Percentiles rank a stretch among this genome's conserved stretches.
Evolutionary conservation across 306 rosid genomes (phyloP).

Genomic region (Cotoneaster glaucophyllus): DNA sequence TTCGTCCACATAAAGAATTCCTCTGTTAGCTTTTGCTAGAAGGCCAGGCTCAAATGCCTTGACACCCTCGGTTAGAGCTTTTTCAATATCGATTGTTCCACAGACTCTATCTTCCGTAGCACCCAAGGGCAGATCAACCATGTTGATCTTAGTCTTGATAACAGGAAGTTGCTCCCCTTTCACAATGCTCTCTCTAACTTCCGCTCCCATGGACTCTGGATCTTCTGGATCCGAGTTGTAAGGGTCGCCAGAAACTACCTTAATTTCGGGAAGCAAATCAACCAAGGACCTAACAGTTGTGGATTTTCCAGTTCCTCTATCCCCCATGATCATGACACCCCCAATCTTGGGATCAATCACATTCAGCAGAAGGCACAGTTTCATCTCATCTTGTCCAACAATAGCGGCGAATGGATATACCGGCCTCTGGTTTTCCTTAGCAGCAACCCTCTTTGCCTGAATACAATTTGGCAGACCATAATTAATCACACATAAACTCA

Average conservation of each 20-base stretch:
- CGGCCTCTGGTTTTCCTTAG: conserved; percentile 69
- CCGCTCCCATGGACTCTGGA: conserved; percentile 85
- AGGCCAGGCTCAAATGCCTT: conserved; percentile 96
- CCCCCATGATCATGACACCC: conserved; percentile 99
- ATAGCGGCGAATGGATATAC: conserved; percentile 92
- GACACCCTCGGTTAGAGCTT: conserved; percentile 90
- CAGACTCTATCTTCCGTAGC: conserved; percentile 97
- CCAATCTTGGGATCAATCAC: conserved; percentile 95
- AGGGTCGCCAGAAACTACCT: conserved; percentile 80
- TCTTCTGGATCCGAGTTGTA: conserved; percentile 92
- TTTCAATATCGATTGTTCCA: conserved; percentile 94
- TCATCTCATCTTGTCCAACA: conserved; percentile 99
- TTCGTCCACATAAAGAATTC: conserved; percentile 90
- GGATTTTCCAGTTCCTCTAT: conserved; percentile 91
- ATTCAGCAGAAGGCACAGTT: conserved; percentile 80
- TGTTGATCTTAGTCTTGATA: conserved; percentile 65
- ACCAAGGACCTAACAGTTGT: conserved; percentile 80
- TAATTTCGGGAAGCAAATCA: conserved; percentile 89
- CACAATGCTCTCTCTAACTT: conserved; percentile 58
- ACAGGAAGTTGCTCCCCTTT: conserved; percentile 66
- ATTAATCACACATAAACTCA: neutral
- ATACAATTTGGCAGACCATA: conserved; percentile 17
- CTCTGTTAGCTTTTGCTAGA: conserved; percentile 91
- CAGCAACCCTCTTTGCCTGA: conserved; percentile 46
- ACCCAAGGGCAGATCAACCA: conserved; percentile 95